These are phyloP conservation scores for Auriscalpium orientale DNA, from an alignment of 768 basidiomycete species.

Conservation along the genomic window DNA sequence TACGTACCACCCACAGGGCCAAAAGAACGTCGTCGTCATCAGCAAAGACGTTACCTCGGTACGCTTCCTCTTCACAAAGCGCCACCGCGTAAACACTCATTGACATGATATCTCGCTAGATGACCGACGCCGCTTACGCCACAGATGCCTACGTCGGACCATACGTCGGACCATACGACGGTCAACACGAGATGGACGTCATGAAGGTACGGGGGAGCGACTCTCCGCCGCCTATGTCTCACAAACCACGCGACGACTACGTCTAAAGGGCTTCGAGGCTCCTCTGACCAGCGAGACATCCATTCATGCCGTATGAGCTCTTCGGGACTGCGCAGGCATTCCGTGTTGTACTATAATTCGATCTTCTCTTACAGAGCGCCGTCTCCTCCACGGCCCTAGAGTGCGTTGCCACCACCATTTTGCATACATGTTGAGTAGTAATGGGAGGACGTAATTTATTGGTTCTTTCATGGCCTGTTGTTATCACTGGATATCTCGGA, in stretches of 20 bases:
- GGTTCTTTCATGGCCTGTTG: no score
- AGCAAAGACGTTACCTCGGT: not conserved
- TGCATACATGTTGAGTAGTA: no score
- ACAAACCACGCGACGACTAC: not conserved
- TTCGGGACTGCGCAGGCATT: no score
- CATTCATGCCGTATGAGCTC: no score
- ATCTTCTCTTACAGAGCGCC: no score
- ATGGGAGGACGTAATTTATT: no score
- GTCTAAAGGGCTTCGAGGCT: not conserved
- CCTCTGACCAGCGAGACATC: no score
- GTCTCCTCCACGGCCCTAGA: no score
- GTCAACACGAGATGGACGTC: not conserved
- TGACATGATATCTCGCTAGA: not conserved
- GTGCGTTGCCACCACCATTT: no score
- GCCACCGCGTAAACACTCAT: not conserved
- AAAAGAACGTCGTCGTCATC: not conserved
- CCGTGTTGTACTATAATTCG: no score
- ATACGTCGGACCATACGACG: not conserved
- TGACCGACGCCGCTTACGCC: not conserved
- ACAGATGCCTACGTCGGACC: no score
- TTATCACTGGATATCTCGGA: no score
- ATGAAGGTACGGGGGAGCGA: not conserved
- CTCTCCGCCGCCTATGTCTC: not conserved
- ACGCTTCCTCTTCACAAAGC: not conserved
- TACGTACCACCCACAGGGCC: not conserved